Percentiles rank a stretch among this genome's conserved stretches.
phyloP scores from a whole-genome alignment of 2,329 filamentous ascomycete genomes.

The Arthrobotrys iridis region DNA sequence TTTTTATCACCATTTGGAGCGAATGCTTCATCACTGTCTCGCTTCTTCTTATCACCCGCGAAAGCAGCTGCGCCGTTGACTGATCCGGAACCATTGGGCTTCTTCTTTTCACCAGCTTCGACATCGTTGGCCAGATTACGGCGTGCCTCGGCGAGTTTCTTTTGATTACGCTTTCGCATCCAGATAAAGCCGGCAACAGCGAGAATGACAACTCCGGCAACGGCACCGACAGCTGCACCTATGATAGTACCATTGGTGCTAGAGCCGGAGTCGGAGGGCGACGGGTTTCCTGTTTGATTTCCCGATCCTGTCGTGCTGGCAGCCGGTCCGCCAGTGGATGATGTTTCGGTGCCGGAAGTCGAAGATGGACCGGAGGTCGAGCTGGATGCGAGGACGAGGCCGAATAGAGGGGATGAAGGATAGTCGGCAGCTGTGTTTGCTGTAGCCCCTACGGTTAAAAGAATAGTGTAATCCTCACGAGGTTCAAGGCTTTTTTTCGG shows the following conservation, averaged over 20 bases:
- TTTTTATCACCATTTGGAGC: slow-evolving; percentile 12
- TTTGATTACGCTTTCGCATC: slow-evolving; percentile 51
- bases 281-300: not conserved
- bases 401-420: slow-evolving; percentile 1
- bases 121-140: slow-evolving; percentile 11
- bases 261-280: not conserved
- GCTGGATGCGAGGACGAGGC: not conserved
- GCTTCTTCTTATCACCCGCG: slow-evolving; percentile 13
- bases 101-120: slow-evolving; percentile 41
- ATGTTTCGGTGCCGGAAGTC: not conserved
- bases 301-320: not conserved
- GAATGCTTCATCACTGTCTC: not conserved
- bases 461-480: slow-evolving; percentile 7
- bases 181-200: slow-evolving; percentile 40
- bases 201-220: slow-evolving; percentile 33
- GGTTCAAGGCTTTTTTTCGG: not conserved
- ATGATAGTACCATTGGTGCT: slow-evolving; percentile 45
- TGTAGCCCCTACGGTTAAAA: not conserved
- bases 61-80: slow-evolving; percentile 15
- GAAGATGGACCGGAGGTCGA: not conserved
- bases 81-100: not conserved
- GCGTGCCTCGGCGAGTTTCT: slow-evolving; percentile 42
- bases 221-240: slow-evolving; percentile 43
- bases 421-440: no score
- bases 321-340: not conserved